Conservation (phyloP, 768 basidiomycete genomes). For the Daedaleopsis nitida region DNA sequence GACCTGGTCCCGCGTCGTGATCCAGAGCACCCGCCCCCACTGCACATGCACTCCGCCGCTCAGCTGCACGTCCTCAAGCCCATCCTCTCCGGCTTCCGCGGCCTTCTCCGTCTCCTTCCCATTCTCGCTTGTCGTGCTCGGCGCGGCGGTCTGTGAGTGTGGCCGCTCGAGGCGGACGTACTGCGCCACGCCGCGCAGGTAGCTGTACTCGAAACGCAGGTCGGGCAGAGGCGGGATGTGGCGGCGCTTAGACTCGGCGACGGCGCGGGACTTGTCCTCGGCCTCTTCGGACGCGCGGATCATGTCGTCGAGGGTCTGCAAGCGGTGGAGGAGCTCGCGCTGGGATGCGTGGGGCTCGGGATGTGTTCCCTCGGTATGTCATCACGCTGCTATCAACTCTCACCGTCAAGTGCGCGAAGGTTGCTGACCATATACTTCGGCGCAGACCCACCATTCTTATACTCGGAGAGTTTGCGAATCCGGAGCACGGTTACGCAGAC, state of each 20-base stretch:
- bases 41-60: conserved; percentile 30
- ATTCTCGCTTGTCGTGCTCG: conserved; percentile 27
- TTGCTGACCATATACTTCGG: no score
- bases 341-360: background rate
- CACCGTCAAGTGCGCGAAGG: no score
- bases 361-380: no score
- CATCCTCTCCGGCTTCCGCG: conserved; percentile 21
- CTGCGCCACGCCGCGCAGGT: conserved; percentile 59
- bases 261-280: conserved; percentile 8
- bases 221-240: conserved; percentile 65
- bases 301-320: conserved; percentile 19
- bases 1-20: conserved; percentile 69
- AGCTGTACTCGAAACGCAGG: conserved; percentile 75
- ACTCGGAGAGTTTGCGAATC: background rate
- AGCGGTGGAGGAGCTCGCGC: conserved; percentile 15
- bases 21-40: conserved; percentile 64
- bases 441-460: no score
- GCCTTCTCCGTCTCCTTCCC: conserved; percentile 32
- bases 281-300: conserved; percentile 9
- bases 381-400: no score
- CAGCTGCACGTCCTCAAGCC: conserved; percentile 5
- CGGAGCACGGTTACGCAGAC: background rate
- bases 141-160: background rate
- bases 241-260: conserved; percentile 28
- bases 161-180: conserved; percentile 46